Base-by-base conservation (phyloP, 1,284 basidiomycete species). In the Boletus albobrunnescens region DNA sequence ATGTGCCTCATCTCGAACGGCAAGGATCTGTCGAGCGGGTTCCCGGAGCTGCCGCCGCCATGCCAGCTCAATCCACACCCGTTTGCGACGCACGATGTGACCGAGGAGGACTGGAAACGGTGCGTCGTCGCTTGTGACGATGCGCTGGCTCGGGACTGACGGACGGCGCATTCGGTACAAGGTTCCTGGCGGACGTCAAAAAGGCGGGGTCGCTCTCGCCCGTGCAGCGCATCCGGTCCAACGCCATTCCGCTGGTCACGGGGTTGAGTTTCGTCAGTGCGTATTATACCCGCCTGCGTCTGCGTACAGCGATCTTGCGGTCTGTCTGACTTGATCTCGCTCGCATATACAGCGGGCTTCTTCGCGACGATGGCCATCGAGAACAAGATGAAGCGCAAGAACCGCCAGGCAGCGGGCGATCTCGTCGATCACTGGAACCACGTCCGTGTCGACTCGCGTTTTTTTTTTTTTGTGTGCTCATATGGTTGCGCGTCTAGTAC, bases 101-200 rank as follows among this genome's bases (percentile, higher is more conserved):
- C 44, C 1, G 57, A 68, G 38, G 67, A 59, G 24, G 63, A 65
- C 43, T 68, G 63, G 67, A 65, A 51, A 41, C 50, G 64, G 64
- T 63, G 8, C 20, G 27, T 36, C n/a, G n/a, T n/a, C n/a, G n/a
- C n/a, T n/a, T n/a, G n/a, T n/a, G n/a, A n/a, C n/a, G n/a, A n/a
- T n/a, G n/a, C n/a, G n/a, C n/a, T n/a, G n/a, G n/a, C n/a, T n/a
- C n/a, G n/a, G n/a, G n/a, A n/a, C n/a, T n/a, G n/a, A n/a, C n/a
- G n/a, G n/a, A n/a, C n/a, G n/a, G n/a, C n/a, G n/a, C n/a, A n/a
- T n/a, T n/a, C n/a, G n/a, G n/a, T n/a, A n/a, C n/a, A n/a, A 63
- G 61, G 12, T 65, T 68, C 35, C 30, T 65, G 45, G 28, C 32
- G 3, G 63, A 65, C 31, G 23, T 68, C 8, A 68, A 68, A 11